A percentile compares a stretch with the other conserved stretches of the same genome.
phyloP scores from a whole-genome alignment of 1,139 yeast genomes.

The Taphrina communis region DNA sequence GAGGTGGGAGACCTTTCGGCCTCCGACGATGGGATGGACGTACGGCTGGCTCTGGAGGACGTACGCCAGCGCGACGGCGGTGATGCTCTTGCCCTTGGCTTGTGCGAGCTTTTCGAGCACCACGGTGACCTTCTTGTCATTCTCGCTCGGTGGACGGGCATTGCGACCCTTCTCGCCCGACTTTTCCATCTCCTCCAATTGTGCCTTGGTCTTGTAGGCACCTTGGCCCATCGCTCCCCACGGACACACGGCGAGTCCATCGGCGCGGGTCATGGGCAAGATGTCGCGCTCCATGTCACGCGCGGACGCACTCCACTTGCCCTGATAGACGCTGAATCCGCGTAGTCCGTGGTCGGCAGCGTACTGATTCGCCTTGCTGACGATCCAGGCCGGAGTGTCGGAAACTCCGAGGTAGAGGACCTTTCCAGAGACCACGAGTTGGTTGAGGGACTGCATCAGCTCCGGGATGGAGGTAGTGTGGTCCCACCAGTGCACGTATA shows the following conservation, averaged over 20 bases:
- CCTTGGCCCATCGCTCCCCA: conserved; percentile 48
- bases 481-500: conserved; percentile 49
- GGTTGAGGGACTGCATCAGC: conserved; percentile 48
- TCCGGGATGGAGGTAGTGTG: conserved; percentile 48
- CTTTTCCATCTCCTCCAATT: conserved; percentile 44
- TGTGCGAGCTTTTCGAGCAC: conserved; percentile 47
- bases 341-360: conserved; percentile 47
- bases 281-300: conserved; percentile 49
- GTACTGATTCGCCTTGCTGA: conserved; percentile 48
- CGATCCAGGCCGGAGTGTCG: conserved; percentile 49
- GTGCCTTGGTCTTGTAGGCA: conserved; percentile 46
- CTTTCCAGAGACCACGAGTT: conserved; percentile 46
- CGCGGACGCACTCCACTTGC: conserved; percentile 47
- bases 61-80: conserved; percentile 48
- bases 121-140: conserved; percentile 45
- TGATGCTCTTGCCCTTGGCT: conserved; percentile 45
- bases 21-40: conserved; percentile 47
- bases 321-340: conserved; percentile 48
- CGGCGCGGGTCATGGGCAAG: conserved; percentile 47
- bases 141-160: conserved; percentile 35
- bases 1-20: conserved; percentile 46
- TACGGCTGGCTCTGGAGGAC: conserved; percentile 47
- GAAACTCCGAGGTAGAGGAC: conserved; percentile 48
- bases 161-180: conserved; percentile 31
- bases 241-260: conserved; percentile 48